Evolutionary conservation across 495 filamentous ascomycete genomes (phyloP).

Genomic region (Endocarpon pusillum): DNA sequence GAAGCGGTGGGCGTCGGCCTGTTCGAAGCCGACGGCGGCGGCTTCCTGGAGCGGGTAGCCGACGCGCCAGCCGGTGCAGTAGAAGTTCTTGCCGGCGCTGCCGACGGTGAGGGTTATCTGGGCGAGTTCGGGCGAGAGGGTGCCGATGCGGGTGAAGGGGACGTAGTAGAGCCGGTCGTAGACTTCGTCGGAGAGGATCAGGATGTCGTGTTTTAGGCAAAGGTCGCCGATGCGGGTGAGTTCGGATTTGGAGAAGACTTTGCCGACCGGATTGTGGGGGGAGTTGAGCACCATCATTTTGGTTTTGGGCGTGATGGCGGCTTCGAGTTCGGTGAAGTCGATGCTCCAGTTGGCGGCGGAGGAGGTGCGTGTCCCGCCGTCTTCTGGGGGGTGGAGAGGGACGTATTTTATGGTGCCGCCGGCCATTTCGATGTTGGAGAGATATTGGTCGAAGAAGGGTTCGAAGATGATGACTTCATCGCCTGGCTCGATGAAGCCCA

Average conservation of each 20-base stretch:
- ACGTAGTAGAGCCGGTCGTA: slow-evolving; percentile 93
- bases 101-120: slow-evolving; percentile 82
- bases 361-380: slow-evolving; percentile 60
- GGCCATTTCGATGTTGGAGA: slow-evolving; percentile 94
- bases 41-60: slow-evolving; percentile 95
- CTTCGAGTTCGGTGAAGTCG: slow-evolving; percentile 68
- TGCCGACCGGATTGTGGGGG: slow-evolving; percentile 93
- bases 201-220: slow-evolving; percentile 84
- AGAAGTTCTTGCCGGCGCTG: slow-evolving; percentile 94
- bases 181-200: slow-evolving; percentile 91
- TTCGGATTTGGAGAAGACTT: slow-evolving; percentile 74
- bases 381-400: slow-evolving; percentile 75
- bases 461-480: slow-evolving; percentile 98
- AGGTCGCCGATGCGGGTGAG: slow-evolving; percentile 73
- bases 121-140: slow-evolving; percentile 72
- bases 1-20: slow-evolving; percentile 69
- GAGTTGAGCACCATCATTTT: slow-evolving; percentile 87
- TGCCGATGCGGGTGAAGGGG: slow-evolving; percentile 83
- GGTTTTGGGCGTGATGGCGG: slow-evolving; percentile 66
- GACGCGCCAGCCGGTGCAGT: slow-evolving; percentile 92
- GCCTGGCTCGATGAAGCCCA: slow-evolving; percentile 86
- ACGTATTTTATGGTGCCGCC: slow-evolving; percentile 90
- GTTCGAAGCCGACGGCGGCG: slow-evolving; percentile 86
- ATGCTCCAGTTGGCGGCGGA: slow-evolving; percentile 79
- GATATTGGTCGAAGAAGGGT: slow-evolving; percentile 98